Evolutionary conservation across 305 asterid species (phyloP).

Genomic region (Plantago lanceolata): DNA sequence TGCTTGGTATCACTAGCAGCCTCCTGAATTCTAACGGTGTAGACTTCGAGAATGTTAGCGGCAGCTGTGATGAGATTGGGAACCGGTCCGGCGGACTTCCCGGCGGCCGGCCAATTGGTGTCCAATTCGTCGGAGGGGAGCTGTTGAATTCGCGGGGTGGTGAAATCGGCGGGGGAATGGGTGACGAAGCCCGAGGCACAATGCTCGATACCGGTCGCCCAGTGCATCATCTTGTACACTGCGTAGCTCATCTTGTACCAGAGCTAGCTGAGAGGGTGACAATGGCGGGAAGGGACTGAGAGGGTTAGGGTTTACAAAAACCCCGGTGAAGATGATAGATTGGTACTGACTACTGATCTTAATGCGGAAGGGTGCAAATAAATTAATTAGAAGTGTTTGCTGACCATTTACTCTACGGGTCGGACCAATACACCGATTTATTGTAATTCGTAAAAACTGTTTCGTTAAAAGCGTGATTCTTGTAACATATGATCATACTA

Average conservation of each 20-base stretch:
- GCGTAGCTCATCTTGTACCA: conserved; percentile 70
- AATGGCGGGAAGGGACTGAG: neutral
- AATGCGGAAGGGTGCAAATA: too few relatives aligned
- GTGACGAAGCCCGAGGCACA: conserved; percentile 83
- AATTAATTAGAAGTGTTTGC: too few relatives aligned
- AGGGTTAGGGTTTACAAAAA: conserved; percentile 36
- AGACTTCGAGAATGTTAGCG: conserved; percentile 77
- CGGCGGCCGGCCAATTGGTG: conserved; percentile 51
- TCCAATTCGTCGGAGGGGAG: conserved; percentile 56
- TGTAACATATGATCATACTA: too few relatives aligned
- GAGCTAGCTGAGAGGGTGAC: conserved; percentile 11
- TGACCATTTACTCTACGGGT: too few relatives aligned
- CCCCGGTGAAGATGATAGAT: neutral
- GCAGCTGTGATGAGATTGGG: conserved; percentile 77
- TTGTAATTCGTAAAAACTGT: too few relatives aligned
- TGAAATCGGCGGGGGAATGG: conserved; percentile 54
- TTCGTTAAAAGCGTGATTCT: too few relatives aligned
- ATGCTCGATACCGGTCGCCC: conserved; percentile 84
- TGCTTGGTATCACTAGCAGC: conserved; percentile 50
- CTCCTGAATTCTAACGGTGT: conserved; percentile 62
- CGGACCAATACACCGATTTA: too few relatives aligned
- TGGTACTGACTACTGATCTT: too few relatives aligned
- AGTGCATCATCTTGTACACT: conserved; percentile 81
- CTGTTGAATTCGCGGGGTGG: conserved; percentile 43
- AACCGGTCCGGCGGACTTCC: conserved; percentile 55